A percentile compares a stretch with the other conserved stretches of the same genome.
Conservation (phyloP, 768 basidiomycete genomes). For the Psilocybe subaeruginosa region DNA sequence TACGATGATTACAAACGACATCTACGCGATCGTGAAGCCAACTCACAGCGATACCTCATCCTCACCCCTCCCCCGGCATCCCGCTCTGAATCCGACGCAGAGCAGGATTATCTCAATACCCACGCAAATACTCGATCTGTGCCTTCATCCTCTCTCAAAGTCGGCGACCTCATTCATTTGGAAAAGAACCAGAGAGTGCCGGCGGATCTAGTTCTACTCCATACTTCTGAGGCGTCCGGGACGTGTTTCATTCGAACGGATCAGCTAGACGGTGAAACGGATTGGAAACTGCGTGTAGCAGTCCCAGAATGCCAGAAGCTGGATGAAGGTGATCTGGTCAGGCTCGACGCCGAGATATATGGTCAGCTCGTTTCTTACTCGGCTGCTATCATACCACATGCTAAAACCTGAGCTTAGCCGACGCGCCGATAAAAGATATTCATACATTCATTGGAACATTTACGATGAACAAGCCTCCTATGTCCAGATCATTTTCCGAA, state of each 20-base stretch:
- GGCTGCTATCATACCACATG: background rate
- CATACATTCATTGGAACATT: slow-evolving; percentile 95
- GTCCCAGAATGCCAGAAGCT: slow-evolving; percentile 83
- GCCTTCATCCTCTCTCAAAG: slow-evolving; percentile 85
- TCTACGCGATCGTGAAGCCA: slow-evolving; percentile 91
- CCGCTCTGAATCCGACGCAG: slow-evolving; percentile 34
- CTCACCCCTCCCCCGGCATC: slow-evolving; percentile 57
- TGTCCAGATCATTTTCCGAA: slow-evolving; percentile 23
- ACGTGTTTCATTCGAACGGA: slow-evolving; percentile 98
- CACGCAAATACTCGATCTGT: slow-evolving; percentile 70
- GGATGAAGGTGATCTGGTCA: slow-evolving; percentile 50
- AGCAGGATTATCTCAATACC: slow-evolving; percentile 46
- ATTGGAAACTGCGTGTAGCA: slow-evolving; percentile 96
- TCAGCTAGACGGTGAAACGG: slow-evolving; percentile 98
- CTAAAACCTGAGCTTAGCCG: slow-evolving; percentile 54
- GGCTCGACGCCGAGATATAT: slow-evolving; percentile 89
- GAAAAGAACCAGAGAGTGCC: slow-evolving; percentile 99
- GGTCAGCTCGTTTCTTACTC: slow-evolving; percentile 46
- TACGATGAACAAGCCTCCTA: slow-evolving; percentile 62
- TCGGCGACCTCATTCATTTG: slow-evolving; percentile 88
- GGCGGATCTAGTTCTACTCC: slow-evolving; percentile 88
- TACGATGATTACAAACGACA: slow-evolving; percentile 98
- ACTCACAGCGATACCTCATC: slow-evolving; percentile 88
- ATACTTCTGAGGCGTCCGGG: slow-evolving; percentile 86
- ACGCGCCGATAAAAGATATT: slow-evolving; percentile 95